A percentile compares a stretch with the other conserved stretches of the same genome.
Evolutionary conservation across 2,329 filamentous ascomycete genomes (phyloP).

Genomic region (Hortaea werneckii): DNA sequence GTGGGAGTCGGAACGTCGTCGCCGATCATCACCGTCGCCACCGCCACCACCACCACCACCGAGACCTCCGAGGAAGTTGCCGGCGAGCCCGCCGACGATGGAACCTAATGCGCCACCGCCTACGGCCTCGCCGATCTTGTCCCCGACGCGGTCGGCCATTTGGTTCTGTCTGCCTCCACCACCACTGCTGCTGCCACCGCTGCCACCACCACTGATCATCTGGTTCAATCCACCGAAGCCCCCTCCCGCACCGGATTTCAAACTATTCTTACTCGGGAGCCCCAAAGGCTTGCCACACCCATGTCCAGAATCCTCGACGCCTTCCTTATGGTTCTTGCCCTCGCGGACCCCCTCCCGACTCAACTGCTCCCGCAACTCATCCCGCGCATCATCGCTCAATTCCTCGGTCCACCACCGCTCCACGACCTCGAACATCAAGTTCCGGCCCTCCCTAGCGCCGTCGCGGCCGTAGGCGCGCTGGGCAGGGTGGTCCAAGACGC

Average conservation of each 20-base stretch:
- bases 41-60: background rate
- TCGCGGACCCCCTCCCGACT: conserved; percentile 66
- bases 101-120: conserved; percentile 58
- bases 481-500: conserved; percentile 82
- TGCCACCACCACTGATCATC: background rate
- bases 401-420: conserved; percentile 66
- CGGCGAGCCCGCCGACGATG: conserved; percentile 58
- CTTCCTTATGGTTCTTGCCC: conserved; percentile 78
- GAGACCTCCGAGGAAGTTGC: conserved; percentile 38
- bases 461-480: conserved; percentile 60
- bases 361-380: conserved; percentile 63
- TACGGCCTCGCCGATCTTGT: conserved; percentile 48
- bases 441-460: conserved; percentile 60
- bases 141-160: conserved; percentile 32
- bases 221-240: background rate
- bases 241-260: conserved; percentile 36
- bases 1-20: background rate
- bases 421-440: conserved; percentile 68
- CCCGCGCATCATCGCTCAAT: conserved; percentile 51
- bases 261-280: conserved; percentile 53
- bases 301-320: conserved; percentile 73
- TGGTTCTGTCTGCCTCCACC: background rate
- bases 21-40: background rate
- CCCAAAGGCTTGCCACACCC: conserved; percentile 72
- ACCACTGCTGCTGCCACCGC: background rate